Evolutionary conservation across 306 rosid genomes (phyloP).

Genomic region (Rosa lucieae): DNA sequence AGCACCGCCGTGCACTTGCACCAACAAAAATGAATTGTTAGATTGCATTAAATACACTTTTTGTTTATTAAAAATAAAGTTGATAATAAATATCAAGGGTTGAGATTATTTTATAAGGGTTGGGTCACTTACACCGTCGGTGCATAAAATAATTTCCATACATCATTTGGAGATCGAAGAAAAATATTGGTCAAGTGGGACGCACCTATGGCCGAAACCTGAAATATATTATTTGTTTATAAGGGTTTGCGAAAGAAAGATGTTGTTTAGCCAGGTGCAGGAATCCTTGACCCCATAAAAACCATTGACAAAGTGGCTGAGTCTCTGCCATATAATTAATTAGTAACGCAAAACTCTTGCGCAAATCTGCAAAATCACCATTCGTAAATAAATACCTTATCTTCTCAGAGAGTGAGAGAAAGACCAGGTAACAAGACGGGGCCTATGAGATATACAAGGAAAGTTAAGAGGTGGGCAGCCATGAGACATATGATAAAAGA

Average conservation of each 20-base stretch:
- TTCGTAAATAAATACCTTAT: conserved; percentile 10
- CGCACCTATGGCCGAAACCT: conserved; percentile 1
- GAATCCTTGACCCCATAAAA: conserved; percentile 55
- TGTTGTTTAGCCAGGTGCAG: conserved; percentile 52
- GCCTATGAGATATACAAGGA: conserved; percentile 36
- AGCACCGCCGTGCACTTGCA: too few species aligned
- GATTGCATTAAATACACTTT: too few species aligned
- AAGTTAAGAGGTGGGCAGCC: conserved; percentile 20
- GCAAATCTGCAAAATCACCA: background rate
- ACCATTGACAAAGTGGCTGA: conserved; percentile 6
- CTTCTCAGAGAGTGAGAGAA: conserved; percentile 11
- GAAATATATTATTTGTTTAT: background rate
- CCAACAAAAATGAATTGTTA: too few species aligned
- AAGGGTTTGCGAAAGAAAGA: conserved; percentile 29
- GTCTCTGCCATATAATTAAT: background rate
- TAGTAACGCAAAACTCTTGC: background rate
- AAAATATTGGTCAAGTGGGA: background rate
- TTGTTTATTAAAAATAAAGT: too few species aligned
- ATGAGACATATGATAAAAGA: conserved; percentile 19
- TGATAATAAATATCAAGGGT: too few species aligned
- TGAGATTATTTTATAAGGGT: too few species aligned
- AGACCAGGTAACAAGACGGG: conserved; percentile 34
- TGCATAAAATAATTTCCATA: too few species aligned
- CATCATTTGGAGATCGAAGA: background rate
- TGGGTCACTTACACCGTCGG: too few species aligned